phyloP scores from a whole-genome alignment of 2,329 filamentous ascomycete species.

The Orbilia javanica region DNA sequence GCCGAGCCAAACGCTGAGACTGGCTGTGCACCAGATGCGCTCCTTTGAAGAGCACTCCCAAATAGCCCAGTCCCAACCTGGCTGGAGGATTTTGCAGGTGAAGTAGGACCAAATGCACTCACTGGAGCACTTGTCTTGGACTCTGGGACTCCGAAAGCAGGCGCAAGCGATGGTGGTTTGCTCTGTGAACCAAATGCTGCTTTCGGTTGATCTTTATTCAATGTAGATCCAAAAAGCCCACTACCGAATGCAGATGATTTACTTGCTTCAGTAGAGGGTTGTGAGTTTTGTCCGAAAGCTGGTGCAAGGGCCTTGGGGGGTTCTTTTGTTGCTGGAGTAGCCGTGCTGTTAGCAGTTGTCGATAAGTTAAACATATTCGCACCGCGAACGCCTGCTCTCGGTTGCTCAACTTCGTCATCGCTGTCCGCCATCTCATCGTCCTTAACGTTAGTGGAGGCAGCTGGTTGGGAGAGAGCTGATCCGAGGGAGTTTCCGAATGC shows the following conservation, averaged over 20 bases:
- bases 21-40: constrained; percentile 29
- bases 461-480: constrained; percentile 54
- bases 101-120: constrained; percentile 37
- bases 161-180: constrained; percentile 41
- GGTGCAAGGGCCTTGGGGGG: constrained; percentile 40
- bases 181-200: constrained; percentile 30
- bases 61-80: constrained; percentile 48
- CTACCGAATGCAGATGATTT: constrained; percentile 49
- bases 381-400: constrained; percentile 43
- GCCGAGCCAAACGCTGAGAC: constrained; percentile 28
- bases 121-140: constrained; percentile 17
- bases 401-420: constrained; percentile 50
- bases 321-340: constrained; percentile 37
- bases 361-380: constrained; percentile 55
- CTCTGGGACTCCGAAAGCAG: constrained; percentile 43
- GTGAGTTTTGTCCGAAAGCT: constrained; percentile 42
- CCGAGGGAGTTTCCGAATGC: constrained; percentile 49
- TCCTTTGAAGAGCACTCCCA: constrained; percentile 48
- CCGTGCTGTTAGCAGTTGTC: neutral
- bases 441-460: constrained; percentile 53
- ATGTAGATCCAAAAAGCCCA: constrained; percentile 45
- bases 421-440: constrained; percentile 58
- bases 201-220: constrained; percentile 54
- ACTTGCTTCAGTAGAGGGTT: constrained; percentile 5
- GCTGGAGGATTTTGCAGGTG: constrained; percentile 26